Base-by-base conservation (phyloP, 441 rosid species). In the Arabidopsis hybrid region DNA sequence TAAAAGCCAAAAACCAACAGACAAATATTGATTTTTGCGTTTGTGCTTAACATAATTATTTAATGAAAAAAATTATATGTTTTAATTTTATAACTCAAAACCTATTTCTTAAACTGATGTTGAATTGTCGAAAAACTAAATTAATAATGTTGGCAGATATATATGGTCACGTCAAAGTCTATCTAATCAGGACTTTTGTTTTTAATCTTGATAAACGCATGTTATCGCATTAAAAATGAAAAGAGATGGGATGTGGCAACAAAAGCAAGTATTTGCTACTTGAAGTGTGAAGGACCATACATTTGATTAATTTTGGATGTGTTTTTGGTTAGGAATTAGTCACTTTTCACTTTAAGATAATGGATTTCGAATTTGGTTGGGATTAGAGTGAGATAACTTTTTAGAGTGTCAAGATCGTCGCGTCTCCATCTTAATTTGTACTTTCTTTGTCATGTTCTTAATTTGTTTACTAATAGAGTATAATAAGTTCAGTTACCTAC, bases 341-440 rank as follows among this genome's bases (percentile, higher is more conserved):
- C 78, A 67, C 68, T 51, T 74, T 4, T 67, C 47, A 67, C 21
- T 60, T 60, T 51, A 60, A 42, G 57, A 74, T 39, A 67, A 74
- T 67, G 32, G 56, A 60, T 67, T 74, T 67, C 59, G 6, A 50
- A 59, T 50, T 59, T 60, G 29, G 46, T 42, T 66, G 6, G 26
- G 17, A 47, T 65, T 16, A 38, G 52, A 56, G 43, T 47, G 12
- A 74, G 16, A 31, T 52, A 66, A 59, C 78, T 21, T 66, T 74
- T 60, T 59, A 42, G 16, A 67, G 56, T 29, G 70, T 69, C 65
- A 39, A 46, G 35, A 75, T 61, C 74, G 56, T 75, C 8, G 8
- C 29, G 79, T 75, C 79, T 43, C 58, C 45, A 56, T 76, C 75
- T 62, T 31, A 31, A 31, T 31, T 65, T 47, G 75, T 76, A 69